Base-by-base conservation (phyloP, 805 yeast genomes). In the Myxozyma neotropica region DNA sequence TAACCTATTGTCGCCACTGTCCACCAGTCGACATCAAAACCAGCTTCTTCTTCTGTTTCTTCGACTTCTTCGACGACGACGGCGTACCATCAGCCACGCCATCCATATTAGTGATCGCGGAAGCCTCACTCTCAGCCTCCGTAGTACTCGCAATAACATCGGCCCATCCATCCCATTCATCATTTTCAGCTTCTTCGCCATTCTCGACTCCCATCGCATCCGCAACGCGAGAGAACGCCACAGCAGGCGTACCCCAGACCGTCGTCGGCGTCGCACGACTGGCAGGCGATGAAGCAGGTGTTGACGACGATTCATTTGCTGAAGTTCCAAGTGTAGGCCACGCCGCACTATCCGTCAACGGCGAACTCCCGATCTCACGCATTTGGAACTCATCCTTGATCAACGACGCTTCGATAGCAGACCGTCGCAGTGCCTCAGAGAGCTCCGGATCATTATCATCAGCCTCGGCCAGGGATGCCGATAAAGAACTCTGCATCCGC, bases 221-320 rank as follows among this genome's bases (percentile, higher is more conserved):
- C 10, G 53, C 63, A 15, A 51, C 58, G 29, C 50, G 42, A 1
- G 64, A 51, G 17, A 49, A 55, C 17, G 60, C 39, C 15, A 59
- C 57, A 1, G 83, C 81, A 54, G 74, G 77, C 0, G 94, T 88
- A 0, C 95, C 95, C 95, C 95, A 88, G 2, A 88, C 83, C 0
- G 94, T 85, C 0, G 83, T 81, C 40, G 2, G 24, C 12, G 35
- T 26, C 19, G 17, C 27, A 13, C 77, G 75, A 55, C 69, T 74
- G 12, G 72, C 72, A 6, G 40, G 40, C 15, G 58, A 33, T 0
- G 67, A 69, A 12, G 52, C 35, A n/a, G 58, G 54, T 26, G 63
- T 21, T 55, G 45, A 4, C 57, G 54, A 26, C 27, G 50, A 17
- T 29, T 44, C 27, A 26, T 45, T 59, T 13, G 50, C 59, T 53